Conservation (phyloP, 768 basidiomycete genomes). For the Filobasidium wieringae region DNA sequence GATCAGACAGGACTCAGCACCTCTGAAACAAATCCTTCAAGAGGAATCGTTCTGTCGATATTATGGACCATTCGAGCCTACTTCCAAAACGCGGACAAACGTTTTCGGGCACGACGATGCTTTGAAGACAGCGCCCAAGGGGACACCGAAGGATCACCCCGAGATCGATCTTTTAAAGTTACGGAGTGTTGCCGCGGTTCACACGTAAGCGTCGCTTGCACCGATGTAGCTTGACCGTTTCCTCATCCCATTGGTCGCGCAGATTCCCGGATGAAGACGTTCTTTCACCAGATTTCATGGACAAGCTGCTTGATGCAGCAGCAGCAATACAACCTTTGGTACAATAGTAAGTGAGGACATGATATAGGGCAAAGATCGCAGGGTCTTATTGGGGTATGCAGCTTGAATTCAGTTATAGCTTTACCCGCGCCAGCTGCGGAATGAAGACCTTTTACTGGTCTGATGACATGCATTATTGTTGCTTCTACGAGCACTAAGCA, state of each 20-base stretch:
- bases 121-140: constrained; percentile 83
- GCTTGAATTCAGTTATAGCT: constrained; percentile 5
- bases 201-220: constrained; percentile 44
- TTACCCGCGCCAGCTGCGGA: constrained; percentile 1
- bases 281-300: constrained; percentile 53
- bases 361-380: background rate
- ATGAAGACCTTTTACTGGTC: no score
- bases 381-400: background rate
- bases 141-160: constrained; percentile 66
- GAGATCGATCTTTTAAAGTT: constrained; percentile 88
- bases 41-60: constrained; percentile 57
- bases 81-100: constrained; percentile 50
- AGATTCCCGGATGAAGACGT: constrained; percentile 71
- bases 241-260: background rate
- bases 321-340: constrained; percentile 60
- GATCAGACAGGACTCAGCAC: constrained; percentile 51
- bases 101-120: constrained; percentile 82
- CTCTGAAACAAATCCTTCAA: constrained; percentile 57
- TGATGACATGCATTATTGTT: no score
- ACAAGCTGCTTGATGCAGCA: constrained; percentile 49
- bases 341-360: constrained; percentile 48
- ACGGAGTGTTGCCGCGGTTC: constrained; percentile 59
- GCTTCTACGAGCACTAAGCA: no score
- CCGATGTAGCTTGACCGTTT: background rate
- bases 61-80: constrained; percentile 47